Conservation (phyloP, 495 filamentous ascomycete genomes). For the Aspergillus sclerotioniger region DNA sequence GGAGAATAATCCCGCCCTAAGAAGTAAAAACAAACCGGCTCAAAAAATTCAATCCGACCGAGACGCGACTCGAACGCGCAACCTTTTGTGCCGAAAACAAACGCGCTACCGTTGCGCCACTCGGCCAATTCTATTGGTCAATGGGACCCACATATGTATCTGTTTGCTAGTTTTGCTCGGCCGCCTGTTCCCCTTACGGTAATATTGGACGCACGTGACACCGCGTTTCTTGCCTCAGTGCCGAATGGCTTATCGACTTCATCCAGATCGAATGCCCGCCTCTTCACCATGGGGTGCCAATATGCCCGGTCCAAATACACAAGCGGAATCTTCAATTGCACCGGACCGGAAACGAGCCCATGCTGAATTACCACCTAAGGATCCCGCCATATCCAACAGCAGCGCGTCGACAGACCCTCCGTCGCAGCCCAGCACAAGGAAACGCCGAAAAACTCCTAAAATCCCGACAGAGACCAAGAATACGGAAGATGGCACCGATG, state of each 20-base stretch:
- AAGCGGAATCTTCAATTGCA: not conserved
- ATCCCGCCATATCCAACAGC: not conserved
- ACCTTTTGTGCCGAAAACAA: slow-evolving; percentile 18
- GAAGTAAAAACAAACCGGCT: not conserved
- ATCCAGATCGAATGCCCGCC: not conserved
- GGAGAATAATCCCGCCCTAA: not conserved
- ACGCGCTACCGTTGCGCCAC: slow-evolving; percentile 18
- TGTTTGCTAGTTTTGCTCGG: not conserved
- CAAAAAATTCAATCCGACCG: slow-evolving; percentile 7
- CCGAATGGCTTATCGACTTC: not conserved
- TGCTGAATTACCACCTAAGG: slow-evolving; percentile 1
- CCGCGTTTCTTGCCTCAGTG: slow-evolving; percentile 19
- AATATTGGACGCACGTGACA: slow-evolving; percentile 27
- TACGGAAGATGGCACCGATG: not conserved
- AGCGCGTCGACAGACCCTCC: slow-evolving; percentile 21
- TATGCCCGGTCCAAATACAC: slow-evolving; percentile 22
- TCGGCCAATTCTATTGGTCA: too few relatives aligned
- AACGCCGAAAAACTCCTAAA: not conserved
- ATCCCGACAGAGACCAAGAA: not conserved
- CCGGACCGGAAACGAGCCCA: slow-evolving; percentile 20
- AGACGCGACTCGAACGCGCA: slow-evolving; percentile 16
- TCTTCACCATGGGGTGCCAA: slow-evolving; percentile 28
- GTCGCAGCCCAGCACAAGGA: not conserved
- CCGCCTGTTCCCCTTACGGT: slow-evolving; percentile 13
- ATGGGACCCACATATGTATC: not conserved